Evolutionary conservation across 805 yeast genomes (phyloP), one percentile per base, ranked within the genome.

Genomic region (Candida krabiensis): DNA sequence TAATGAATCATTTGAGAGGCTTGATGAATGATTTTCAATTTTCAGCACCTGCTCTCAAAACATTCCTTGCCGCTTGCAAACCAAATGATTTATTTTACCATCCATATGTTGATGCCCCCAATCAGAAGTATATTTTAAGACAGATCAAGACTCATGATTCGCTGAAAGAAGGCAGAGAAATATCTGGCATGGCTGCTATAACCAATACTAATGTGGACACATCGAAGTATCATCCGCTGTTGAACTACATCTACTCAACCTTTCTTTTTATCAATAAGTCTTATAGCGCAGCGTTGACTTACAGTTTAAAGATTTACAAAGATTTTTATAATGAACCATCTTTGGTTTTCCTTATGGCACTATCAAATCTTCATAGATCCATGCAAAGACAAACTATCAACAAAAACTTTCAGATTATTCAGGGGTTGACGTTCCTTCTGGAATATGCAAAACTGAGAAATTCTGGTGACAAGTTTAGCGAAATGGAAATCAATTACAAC

Each of bases 101-200:
- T n/a, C 48, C 49, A 3, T 77, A 85, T 42, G 81, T 86, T 34
- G 81, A 84, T 33, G 80, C 87, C 24, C 86, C 87, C 44, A 91
- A 87, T 55, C 98, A 91, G 53, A 93, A 93, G 59, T 91, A 80
- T 56, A 81, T 91, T 46, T 65, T 93, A 43, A 78, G 99, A 49
- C 97, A 90, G 51, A 69, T 91, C 47, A 93, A 91, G 56, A 95
- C 96, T 0, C 80, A 77, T 57, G 99, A 93, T 58, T 77, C 93
- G 2, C 53, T 83, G 12, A 71, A 79, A 21, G 69, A 66, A 8
- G 62, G 69, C 8, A 74, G 71, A 29, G 70, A 71, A 9, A 77
- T 88, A 14, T 65, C 77, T 2, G 97, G 97, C 1, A 87, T 86
- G 70, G 93, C 96, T 0, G 81, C 81, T 4, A 72, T 87, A 9